These are phyloP conservation scores for Starmerella khaoyaiensis DNA, from an alignment of 805 yeast species.

Conservation along the genomic window DNA sequence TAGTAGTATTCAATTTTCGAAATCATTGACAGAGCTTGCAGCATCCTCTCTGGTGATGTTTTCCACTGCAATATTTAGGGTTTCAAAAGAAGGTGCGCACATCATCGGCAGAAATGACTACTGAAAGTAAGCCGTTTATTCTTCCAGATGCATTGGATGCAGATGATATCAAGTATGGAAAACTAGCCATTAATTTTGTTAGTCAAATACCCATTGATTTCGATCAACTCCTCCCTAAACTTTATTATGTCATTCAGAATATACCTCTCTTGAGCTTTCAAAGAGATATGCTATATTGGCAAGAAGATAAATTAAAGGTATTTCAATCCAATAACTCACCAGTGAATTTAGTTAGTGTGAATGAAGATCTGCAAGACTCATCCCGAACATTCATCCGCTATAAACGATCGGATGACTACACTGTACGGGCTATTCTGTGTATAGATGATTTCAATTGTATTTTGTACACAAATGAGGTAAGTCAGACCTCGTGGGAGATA, in stretches of 20 bases:
- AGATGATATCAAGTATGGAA: no score
- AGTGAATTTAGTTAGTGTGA: background rate
- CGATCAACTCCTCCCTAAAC: no score
- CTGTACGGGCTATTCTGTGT: constrained; percentile 13
- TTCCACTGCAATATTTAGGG: no score
- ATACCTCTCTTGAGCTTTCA: constrained; percentile 11
- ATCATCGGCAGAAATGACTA: no score
- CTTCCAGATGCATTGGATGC: no score
- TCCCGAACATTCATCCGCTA: constrained; percentile 1
- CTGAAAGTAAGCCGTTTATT: no score
- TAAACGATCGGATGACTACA: constrained; percentile 14
- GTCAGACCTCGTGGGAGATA: constrained; percentile 16
- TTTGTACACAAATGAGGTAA: constrained; percentile 12
- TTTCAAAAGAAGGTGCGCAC: no score
- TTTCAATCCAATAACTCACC: constrained; percentile 1
- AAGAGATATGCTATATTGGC: constrained; percentile 14
- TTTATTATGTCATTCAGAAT: constrained; percentile 12
- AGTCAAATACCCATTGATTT: no score
- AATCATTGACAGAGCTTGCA: no score
- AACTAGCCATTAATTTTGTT: no score
- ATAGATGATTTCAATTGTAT: background rate
- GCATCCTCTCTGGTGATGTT: no score
- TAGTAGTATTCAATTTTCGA: no score
- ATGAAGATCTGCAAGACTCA: background rate
- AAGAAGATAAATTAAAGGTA: constrained; percentile 11